These are phyloP conservation scores for Colletotrichum karsti DNA, from an alignment of 2,329 filamentous ascomycete genomes.

Conservation along the genomic window DNA sequence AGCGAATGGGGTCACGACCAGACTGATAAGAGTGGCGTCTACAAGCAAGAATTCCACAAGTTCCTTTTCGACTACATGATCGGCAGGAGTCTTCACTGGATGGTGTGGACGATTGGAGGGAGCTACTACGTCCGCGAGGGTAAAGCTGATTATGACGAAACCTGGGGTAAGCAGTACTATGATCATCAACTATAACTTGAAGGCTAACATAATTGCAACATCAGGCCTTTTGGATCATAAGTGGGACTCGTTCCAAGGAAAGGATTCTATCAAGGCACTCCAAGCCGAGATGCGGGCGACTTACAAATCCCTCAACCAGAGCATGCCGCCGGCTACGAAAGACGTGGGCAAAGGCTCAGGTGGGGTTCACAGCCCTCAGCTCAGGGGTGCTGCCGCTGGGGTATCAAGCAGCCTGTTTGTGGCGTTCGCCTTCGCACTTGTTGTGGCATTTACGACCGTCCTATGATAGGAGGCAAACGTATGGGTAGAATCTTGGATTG, in stretches of 20 bases:
- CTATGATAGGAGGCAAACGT: too few relatives aligned
- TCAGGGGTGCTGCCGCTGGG: too few relatives aligned
- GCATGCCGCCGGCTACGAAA: background rate
- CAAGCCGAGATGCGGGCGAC: slow-evolving; percentile 13
- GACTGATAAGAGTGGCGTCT: background rate
- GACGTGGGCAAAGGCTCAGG: background rate
- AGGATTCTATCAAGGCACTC: background rate
- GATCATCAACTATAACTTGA: too few relatives aligned
- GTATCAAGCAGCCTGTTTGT: too few relatives aligned
- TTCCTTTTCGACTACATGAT: slow-evolving; percentile 51
- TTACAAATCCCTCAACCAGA: slow-evolving; percentile 8
- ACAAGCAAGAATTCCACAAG: slow-evolving; percentile 47
- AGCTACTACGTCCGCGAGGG: slow-evolving; percentile 58
- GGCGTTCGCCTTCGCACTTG: too few relatives aligned
- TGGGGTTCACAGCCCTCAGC: too few relatives aligned
- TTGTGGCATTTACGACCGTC: too few relatives aligned
- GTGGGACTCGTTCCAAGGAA: slow-evolving; percentile 12
- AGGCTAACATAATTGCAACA: background rate
- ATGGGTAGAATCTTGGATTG: too few relatives aligned
- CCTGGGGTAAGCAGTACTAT: slow-evolving; percentile 55
- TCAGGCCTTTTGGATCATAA: slow-evolving; percentile 2
- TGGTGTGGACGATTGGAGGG: slow-evolving; percentile 58
- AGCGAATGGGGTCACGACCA: slow-evolving; percentile 24
- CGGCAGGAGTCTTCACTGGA: slow-evolving; percentile 44
- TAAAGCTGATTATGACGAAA: slow-evolving; percentile 55